Percentiles rank a stretch among this genome's conserved stretches.
Evolutionary conservation across 805 yeast species (phyloP).

Genomic region (Metschnikowia kofuensis): DNA sequence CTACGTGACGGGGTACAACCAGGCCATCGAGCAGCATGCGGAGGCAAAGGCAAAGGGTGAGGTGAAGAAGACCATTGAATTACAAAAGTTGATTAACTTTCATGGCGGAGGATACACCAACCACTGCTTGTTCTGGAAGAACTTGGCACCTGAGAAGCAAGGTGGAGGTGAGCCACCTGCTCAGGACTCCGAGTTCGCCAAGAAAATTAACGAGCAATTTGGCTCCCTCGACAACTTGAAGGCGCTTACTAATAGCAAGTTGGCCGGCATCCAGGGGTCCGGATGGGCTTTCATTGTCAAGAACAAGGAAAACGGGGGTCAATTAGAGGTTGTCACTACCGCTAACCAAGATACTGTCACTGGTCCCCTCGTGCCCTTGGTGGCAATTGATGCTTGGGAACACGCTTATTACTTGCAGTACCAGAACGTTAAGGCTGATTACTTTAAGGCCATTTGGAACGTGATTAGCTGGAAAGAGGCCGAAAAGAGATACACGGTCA

Average conservation of each 20-base stretch:
- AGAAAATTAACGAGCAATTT: conserved; percentile 37
- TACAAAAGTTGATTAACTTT: conserved; percentile 46
- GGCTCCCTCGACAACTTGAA: conserved; percentile 46
- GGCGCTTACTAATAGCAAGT: conserved; percentile 38
- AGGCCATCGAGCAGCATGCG: conserved; percentile 40
- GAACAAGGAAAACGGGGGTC: conserved; percentile 43
- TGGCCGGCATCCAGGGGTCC: conserved; percentile 50
- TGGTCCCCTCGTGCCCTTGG: conserved; percentile 42
- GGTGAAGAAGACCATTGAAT: conserved; percentile 39
- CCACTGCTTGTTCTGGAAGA: conserved; percentile 50
- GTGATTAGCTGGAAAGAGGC: conserved; percentile 52
- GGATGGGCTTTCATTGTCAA: conserved; percentile 54
- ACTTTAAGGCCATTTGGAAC: conserved; percentile 50
- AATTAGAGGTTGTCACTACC: conserved; percentile 44
- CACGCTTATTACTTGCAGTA: conserved; percentile 54
- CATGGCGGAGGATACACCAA: conserved; percentile 52
- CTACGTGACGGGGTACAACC: conserved; percentile 46
- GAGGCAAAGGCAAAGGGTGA: conserved; percentile 37
- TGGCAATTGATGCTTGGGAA: conserved; percentile 55
- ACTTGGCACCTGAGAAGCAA: conserved; percentile 42
- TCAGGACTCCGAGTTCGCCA: conserved; percentile 31
- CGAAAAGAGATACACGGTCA: conserved; percentile 39
- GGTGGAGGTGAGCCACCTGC: conserved; percentile 37
- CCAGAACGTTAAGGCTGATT: conserved; percentile 49
- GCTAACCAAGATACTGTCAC: conserved; percentile 48